These are phyloP conservation scores for Didymosphaeria variabile DNA, from an alignment of 2,329 filamentous ascomycete species.

Conservation along the genomic window DNA sequence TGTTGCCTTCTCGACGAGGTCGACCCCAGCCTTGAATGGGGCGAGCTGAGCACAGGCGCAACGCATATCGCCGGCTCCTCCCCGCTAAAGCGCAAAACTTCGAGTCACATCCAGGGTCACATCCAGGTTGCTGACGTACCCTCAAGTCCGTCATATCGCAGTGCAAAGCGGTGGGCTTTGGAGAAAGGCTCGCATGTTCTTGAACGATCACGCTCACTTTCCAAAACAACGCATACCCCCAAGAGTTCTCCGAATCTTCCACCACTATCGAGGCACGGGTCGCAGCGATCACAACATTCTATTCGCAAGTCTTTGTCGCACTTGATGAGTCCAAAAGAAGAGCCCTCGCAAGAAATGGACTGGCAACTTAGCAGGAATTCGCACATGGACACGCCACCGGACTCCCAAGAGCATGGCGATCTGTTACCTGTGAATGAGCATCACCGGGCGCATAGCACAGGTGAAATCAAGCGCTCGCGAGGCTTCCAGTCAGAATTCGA, in stretches of 20 bases:
- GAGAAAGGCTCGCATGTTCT: slow-evolving; percentile 48
- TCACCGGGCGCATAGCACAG: slow-evolving; percentile 37
- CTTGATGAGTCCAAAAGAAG: slow-evolving; percentile 42
- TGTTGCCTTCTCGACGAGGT: slow-evolving; percentile 52
- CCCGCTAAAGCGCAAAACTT: slow-evolving; percentile 45
- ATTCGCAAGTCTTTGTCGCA: slow-evolving; percentile 48
- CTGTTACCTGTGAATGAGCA: slow-evolving; percentile 4
- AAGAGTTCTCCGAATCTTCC: slow-evolving; percentile 39
- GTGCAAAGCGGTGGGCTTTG: slow-evolving; percentile 46
- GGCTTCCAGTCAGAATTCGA: slow-evolving; percentile 32
- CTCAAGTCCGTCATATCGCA: slow-evolving; percentile 44
- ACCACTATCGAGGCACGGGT: slow-evolving; percentile 39
- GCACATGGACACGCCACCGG: slow-evolving; percentile 38
- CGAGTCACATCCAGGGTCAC: slow-evolving; percentile 35
- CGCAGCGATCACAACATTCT: slow-evolving; percentile 42
- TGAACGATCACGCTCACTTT: slow-evolving; percentile 44
- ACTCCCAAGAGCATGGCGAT: slow-evolving; percentile 35
- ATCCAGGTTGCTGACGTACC: slow-evolving; percentile 37
- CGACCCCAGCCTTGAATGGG: slow-evolving; percentile 42
- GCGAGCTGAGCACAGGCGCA: slow-evolving; percentile 34
- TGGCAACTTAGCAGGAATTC: slow-evolving; percentile 35
- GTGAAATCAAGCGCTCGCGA: slow-evolving; percentile 48
- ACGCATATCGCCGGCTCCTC: slow-evolving; percentile 31
- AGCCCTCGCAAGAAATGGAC: slow-evolving; percentile 36
- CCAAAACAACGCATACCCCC: slow-evolving; percentile 30